Evolutionary conservation across 495 filamentous ascomycete species (phyloP).

Genomic region (Barbatosphaeria neglecta): DNA sequence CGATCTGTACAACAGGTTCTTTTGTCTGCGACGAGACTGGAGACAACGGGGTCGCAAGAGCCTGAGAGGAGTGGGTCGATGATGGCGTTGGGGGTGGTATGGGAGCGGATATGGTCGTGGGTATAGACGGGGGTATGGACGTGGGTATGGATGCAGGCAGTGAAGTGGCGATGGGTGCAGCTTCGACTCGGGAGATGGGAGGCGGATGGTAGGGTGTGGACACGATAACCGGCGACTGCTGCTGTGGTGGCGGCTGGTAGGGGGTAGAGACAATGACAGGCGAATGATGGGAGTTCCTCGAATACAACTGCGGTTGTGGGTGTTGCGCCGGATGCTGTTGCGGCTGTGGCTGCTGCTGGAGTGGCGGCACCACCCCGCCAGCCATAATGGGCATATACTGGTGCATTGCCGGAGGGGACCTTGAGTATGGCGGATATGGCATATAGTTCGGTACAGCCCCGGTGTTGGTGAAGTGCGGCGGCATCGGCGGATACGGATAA

Average conservation of each 20-base stretch:
- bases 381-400: conserved; percentile 31
- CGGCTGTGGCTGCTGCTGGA: not conserved
- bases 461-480: conserved; percentile 32
- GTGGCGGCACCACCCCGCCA: conserved; percentile 9
- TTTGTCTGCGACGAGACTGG: conserved; percentile 16
- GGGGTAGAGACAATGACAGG: conserved; percentile 21
- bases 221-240: conserved; percentile 26
- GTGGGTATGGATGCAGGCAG: conserved; percentile 14
- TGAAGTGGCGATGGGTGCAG: not conserved
- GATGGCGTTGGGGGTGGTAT: conserved; percentile 23
- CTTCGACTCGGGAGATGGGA: conserved; percentile 4
- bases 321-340: not conserved
- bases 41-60: conserved; percentile 23
- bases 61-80: conserved; percentile 34
- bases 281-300: conserved; percentile 30
- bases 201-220: conserved; percentile 25
- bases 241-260: conserved; percentile 23
- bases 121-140: conserved; percentile 14
- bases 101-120: conserved; percentile 15
- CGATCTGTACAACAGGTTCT: conserved; percentile 1
- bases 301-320: conserved; percentile 19
- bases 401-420: conserved; percentile 28
- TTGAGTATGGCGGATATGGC: conserved; percentile 23
- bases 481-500: conserved; percentile 28
- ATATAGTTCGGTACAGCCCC: conserved; percentile 25